Base-by-base conservation (phyloP, 139 green algal species). In the Asterochloris sp. region DNA sequence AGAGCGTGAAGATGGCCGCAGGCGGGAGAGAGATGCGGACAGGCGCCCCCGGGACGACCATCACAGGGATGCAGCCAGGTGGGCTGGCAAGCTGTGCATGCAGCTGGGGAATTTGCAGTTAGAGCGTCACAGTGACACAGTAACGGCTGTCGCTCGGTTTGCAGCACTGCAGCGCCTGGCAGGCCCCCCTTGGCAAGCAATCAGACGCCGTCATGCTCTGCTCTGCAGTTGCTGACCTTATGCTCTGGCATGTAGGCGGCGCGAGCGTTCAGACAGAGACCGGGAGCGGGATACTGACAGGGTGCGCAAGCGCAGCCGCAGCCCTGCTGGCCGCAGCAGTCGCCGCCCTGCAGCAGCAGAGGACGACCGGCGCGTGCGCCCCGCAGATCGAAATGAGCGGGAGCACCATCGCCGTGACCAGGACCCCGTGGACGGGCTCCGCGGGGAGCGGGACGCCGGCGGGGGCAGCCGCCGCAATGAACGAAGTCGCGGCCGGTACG, bases 21-120 rank as follows among this genome's bases (percentile, higher is more conserved):
- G 78, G n/a, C 75, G 80, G 11, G 63, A 82, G 27, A 83, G 74
- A 11, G 63, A 82, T 61, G 63, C 71, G 21, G 54, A 78, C 69
- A 73, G 73, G 23, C 28, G 66, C 67, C 76, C 66, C 81, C 71
- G 61, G 63, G 21, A 28, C n/a, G 74, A 79, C 17, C 82, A 66
- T 23, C 29, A 63, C 10, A 78, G 80, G 28, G 66, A 28, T 0
- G 67, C 26, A 28, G 66, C 81, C 66, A 73, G 68, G 9, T 47
- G 66, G 29, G 74, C 79, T 47, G 26, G 76, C 62, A 26, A 67
- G 14, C 68, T 78, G 4, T 73, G 17, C 74, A 73, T 11, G 78
- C 78, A 74, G n/a, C 27, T 38, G 63, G 78, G 69, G 26, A 12
- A 14, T 15, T 21, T 17, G 67, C 6, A 64, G 29, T 10, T 29